Conservation (phyloP, 352 stramenopile genomes). For the Globisporangium abappressorium region DNA sequence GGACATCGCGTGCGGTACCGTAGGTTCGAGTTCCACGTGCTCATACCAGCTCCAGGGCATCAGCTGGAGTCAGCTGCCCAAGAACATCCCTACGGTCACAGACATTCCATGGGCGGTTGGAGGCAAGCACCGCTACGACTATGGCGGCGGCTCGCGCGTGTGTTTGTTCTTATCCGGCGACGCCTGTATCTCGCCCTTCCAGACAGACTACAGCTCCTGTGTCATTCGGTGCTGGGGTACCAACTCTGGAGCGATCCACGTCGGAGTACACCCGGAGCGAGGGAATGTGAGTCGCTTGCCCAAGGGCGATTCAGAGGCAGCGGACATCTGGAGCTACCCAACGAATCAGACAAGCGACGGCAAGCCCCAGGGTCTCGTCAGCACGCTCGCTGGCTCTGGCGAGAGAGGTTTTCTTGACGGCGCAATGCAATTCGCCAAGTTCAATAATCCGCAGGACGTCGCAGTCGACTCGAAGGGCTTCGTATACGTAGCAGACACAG, state of each 20-base stretch:
- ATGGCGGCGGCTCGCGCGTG: constrained; percentile 70
- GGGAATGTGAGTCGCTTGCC: constrained; percentile 23
- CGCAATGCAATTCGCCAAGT: constrained; percentile 53
- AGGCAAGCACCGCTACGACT: constrained; percentile 92
- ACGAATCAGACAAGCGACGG: constrained; percentile 38
- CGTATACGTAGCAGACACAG: constrained; percentile 94
- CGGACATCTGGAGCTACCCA: constrained; percentile 67
- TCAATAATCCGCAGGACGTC: constrained; percentile 89
- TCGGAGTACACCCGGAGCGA: constrained; percentile 30
- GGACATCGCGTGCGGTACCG: constrained; percentile 72
- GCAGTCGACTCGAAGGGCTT: constrained; percentile 89
- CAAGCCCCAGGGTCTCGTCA: constrained; percentile 87
- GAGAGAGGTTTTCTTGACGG: constrained; percentile 81
- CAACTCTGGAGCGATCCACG: constrained; percentile 35
- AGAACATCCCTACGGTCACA: constrained; percentile 91
- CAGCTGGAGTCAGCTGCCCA: constrained; percentile 49
- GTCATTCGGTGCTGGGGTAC: constrained; percentile 90
- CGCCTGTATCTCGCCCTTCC: constrained; percentile 72
- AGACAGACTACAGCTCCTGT: constrained; percentile 89
- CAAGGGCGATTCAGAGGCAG: constrained; percentile 36
- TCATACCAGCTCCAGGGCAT: constrained; percentile 93
- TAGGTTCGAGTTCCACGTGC: constrained; percentile 43
- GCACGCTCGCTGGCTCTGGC: constrained; percentile 87
- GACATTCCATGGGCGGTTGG: constrained; percentile 93
- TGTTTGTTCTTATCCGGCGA: constrained; percentile 90